These are phyloP conservation scores for Aristolochia contorta DNA, from an alignment of 164 flowering plant genomes.

Conservation along the genomic window DNA sequence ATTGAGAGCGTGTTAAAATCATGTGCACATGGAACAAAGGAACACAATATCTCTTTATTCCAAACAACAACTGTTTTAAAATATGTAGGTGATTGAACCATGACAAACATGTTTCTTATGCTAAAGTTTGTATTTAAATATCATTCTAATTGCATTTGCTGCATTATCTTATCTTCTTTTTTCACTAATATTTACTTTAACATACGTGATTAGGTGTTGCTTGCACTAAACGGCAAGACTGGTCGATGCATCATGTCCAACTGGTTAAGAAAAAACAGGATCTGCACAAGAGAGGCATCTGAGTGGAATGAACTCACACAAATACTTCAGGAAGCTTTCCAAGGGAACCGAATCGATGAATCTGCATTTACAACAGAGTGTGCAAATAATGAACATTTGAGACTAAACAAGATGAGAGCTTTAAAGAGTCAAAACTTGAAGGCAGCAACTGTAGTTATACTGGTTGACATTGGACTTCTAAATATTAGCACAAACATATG, in stretches of 20 bases:
- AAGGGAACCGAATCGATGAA: conserved; percentile 13
- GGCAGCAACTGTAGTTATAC: conserved; percentile 30
- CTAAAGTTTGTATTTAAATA: no score
- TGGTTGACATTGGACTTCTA: conserved; percentile 71
- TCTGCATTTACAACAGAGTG: conserved; percentile 14
- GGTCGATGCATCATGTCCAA: conserved; percentile 51
- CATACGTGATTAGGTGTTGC: conserved; percentile 52
- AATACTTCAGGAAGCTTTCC: conserved; percentile 44
- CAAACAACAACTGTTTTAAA: no score
- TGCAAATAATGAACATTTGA: conserved; percentile 20
- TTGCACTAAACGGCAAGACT: conserved; percentile 56
- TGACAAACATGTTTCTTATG: no score
- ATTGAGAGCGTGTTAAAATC: no score
- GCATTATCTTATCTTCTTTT: not conserved
- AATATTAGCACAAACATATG: conserved; percentile 76
- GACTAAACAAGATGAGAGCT: conserved; percentile 6
- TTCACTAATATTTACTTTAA: not conserved
- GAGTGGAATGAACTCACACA: conserved; percentile 88
- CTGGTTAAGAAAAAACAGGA: conserved; percentile 57
- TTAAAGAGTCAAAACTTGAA: conserved; percentile 16
- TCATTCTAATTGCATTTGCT: no score
- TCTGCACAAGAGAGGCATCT: conserved; percentile 56
- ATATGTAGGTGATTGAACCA: no score
- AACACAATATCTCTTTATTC: no score
- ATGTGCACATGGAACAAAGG: no score